Conservation (phyloP, 805 yeast species). For the Starmerella scarabaei region DNA sequence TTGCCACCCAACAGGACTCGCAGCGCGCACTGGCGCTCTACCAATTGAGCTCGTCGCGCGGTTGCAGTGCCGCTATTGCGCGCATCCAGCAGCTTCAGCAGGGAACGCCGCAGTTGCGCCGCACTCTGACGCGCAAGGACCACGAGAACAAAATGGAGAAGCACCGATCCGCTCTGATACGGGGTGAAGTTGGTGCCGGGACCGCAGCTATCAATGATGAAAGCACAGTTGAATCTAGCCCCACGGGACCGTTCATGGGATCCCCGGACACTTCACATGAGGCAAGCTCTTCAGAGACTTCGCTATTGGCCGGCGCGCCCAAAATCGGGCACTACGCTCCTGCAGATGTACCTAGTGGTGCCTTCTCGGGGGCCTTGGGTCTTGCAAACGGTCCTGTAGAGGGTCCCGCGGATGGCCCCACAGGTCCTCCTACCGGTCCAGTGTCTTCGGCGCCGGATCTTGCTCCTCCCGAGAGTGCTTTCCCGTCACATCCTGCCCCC, state of each 20-base stretch:
- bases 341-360: no score
- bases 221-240: conserved; percentile 3
- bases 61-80: conserved; percentile 29
- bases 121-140: conserved; percentile 17
- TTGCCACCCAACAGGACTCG: conserved; percentile 37
- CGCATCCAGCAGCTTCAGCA: conserved; percentile 20
- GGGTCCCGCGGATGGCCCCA: background rate
- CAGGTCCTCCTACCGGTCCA: background rate
- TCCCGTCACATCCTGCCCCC: no score
- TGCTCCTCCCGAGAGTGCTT: no score
- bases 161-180: conserved; percentile 10
- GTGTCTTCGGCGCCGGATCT: no score
- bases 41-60: conserved; percentile 40
- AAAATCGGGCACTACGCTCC: no score
- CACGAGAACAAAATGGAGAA: conserved; percentile 14
- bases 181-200: conserved; percentile 10
- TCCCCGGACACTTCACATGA: no score
- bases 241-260: background rate
- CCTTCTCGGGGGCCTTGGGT: no score
- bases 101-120: conserved; percentile 12
- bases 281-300: no score
- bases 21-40: conserved; percentile 40
- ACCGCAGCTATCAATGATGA: conserved; percentile 12
- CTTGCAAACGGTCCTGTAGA: background rate
- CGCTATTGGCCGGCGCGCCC: no score